A percentile compares a stretch with the other conserved stretches of the same genome.
Conservation (phyloP, 306 rosid species). For the Prunus mira region DNA sequence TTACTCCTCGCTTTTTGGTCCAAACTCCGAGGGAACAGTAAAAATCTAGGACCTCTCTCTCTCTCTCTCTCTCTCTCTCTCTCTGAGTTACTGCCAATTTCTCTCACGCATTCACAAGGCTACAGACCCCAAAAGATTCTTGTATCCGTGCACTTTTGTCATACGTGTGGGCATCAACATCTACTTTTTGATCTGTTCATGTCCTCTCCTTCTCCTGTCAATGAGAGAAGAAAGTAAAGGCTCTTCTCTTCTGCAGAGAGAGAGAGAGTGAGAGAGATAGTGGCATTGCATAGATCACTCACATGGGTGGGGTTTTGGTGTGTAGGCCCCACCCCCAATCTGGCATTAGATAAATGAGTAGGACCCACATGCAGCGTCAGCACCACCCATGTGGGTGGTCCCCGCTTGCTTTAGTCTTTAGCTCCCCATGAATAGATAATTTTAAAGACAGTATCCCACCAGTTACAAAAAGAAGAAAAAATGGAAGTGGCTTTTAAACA, state of each 20-base stretch:
- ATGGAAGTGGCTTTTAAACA: constrained; percentile 1
- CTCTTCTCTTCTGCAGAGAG: neutral
- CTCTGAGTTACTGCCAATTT: neutral
- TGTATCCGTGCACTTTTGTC: constrained; percentile 68
- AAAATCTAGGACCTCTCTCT: neutral
- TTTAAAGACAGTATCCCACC: constrained; percentile 30
- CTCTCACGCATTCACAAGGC: constrained; percentile 23
- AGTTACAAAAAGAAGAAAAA: neutral
- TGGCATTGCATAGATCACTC: constrained; percentile 36
- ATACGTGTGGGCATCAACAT: constrained; percentile 67
- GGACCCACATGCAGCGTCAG: constrained; percentile 58
- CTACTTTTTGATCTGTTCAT: constrained; percentile 46
- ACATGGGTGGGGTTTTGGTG: constrained; percentile 58
- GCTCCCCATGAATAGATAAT: constrained; percentile 34
- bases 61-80: neutral
- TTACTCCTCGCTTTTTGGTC: neutral
- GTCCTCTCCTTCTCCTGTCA: constrained; percentile 47
- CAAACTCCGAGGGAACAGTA: constrained; percentile 37
- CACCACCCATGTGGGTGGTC: constrained; percentile 70
- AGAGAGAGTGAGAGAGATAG: constrained; percentile 11
- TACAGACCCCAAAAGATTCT: constrained; percentile 63
- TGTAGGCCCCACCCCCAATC: constrained; percentile 57
- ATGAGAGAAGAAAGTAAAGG: constrained; percentile 18
- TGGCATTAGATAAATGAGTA: constrained; percentile 45
- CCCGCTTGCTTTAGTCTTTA: neutral